Evolutionary conservation across 129 eudicot species (phyloP).

Genomic region (Helianthus annuus): HanXRQr2.0-SUNRISE NC_035448.2:147476173-147476672

Average conservation of each 20-base stretch:
- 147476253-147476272: constrained; percentile 89
- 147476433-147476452: neutral
- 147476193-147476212: constrained; percentile 93
- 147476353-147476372: constrained; percentile 7
- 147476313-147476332: neutral
- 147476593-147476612: too few relatives aligned
- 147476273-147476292: constrained; percentile 12
- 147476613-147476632: too few relatives aligned
- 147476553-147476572: too few relatives aligned
- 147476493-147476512: too few relatives aligned
- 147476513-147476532: neutral
- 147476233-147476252: constrained; percentile 84
- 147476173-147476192: constrained; percentile 78
- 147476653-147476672: too few relatives aligned
- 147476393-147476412: constrained; percentile 8
- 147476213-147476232: constrained; percentile 92
- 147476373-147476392: neutral
- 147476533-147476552: too few relatives aligned
- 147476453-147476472: neutral
- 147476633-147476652: too few relatives aligned
- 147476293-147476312: neutral
- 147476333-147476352: constrained; percentile 10
- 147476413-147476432: constrained; percentile 1
- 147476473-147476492: too few relatives aligned
- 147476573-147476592: too few relatives aligned